Evolutionary conservation across 495 filamentous ascomycete genomes (phyloP).

Genomic region (Penicillium angulare): DNA sequence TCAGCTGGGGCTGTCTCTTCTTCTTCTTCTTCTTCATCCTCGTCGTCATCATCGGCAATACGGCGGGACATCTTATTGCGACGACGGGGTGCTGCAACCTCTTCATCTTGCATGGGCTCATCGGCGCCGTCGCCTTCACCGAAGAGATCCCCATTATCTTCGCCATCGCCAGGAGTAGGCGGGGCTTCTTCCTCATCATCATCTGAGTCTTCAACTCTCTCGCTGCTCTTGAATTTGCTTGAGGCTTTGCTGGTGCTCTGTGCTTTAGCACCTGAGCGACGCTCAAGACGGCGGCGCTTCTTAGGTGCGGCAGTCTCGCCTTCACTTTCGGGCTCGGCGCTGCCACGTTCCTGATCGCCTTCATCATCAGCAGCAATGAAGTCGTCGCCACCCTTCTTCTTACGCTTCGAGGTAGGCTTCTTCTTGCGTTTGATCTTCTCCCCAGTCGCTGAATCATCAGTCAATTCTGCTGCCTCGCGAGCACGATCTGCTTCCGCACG

Average conservation of each 20-base stretch:
- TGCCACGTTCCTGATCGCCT: conserved; percentile 2
- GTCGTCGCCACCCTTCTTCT: conserved; percentile 59
- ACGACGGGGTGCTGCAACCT: conserved; percentile 34
- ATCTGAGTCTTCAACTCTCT: conserved; percentile 76
- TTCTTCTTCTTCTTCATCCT: conserved; percentile 40
- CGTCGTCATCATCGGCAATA: conserved; percentile 46
- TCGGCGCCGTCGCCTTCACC: conserved; percentile 24
- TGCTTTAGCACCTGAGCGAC: conserved; percentile 57
- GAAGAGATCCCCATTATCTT: conserved; percentile 32
- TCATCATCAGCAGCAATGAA: conserved; percentile 29
- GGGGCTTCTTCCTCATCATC: conserved; percentile 51
- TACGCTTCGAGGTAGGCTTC: conserved; percentile 54
- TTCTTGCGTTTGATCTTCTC: conserved; percentile 72
- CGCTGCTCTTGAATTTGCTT: conserved; percentile 74
- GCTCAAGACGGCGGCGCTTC: conserved; percentile 51
- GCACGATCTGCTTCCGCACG: conserved; percentile 70
- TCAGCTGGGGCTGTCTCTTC: conserved; percentile 18
- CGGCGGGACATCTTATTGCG: conserved; percentile 36
- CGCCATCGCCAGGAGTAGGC: conserved; percentile 15
- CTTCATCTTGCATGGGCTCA: conserved; percentile 29
- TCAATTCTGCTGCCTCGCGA: conserved; percentile 67
- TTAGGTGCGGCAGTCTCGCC: conserved; percentile 42
- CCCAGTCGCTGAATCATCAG: conserved; percentile 73
- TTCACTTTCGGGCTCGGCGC: conserved; percentile 26
- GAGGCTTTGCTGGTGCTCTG: conserved; percentile 18